Conservation (phyloP, 2,329 filamentous ascomycete species). For the Colletotrichum zoysiae region DNA sequence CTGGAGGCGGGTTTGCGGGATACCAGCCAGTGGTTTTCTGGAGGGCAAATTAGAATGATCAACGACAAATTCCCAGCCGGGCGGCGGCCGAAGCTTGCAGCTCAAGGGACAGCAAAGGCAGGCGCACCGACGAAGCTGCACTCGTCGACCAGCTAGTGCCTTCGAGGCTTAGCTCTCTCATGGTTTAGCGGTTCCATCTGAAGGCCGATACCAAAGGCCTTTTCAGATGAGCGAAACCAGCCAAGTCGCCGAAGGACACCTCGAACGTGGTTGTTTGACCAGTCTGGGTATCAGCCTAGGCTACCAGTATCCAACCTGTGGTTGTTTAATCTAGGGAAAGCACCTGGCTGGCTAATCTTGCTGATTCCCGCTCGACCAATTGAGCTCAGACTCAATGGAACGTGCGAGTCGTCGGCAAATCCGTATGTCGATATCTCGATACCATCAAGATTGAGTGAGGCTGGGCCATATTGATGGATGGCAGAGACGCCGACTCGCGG, state of each 20-base stretch:
- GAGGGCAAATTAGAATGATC: neutral
- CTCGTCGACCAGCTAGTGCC: conserved; percentile 40
- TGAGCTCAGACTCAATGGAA: neutral
- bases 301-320: neutral
- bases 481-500: conserved; percentile 16
- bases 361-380: conserved; percentile 26
- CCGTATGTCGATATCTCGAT: neutral
- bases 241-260: conserved; percentile 17
- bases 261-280: neutral
- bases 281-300: neutral
- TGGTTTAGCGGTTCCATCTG: neutral
- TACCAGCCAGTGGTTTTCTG: neutral
- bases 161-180: conserved; percentile 35
- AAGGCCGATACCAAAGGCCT: neutral
- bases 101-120: conserved; percentile 41
- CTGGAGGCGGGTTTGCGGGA: neutral
- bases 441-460: neutral
- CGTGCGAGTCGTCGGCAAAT: conserved; percentile 5
- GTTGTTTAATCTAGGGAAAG: conserved; percentile 48
- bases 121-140: conserved; percentile 40
- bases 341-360: conserved; percentile 49
- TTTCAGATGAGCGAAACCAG: conserved; percentile 12
- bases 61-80: conserved; percentile 1
- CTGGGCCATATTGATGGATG: conserved; percentile 5
- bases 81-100: conserved; percentile 33